Conservation (phyloP, 23 red algal genomes). For the Agarophyton chilense region DNA sequence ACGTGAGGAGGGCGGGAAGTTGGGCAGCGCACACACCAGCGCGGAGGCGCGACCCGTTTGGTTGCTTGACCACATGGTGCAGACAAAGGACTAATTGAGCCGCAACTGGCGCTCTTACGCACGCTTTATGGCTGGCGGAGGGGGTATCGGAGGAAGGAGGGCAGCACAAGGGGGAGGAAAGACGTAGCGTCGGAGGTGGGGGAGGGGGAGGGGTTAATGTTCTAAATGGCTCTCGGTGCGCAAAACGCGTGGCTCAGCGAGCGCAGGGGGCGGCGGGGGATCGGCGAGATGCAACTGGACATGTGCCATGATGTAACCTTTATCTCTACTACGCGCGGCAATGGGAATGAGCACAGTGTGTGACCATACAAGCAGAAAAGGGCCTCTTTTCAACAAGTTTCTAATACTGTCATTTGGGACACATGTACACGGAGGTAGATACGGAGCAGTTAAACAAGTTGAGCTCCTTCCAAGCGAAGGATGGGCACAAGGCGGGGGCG, state of each 20-base stretch:
- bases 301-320: too few relatives aligned
- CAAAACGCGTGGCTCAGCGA: neutral
- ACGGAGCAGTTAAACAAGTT: neutral
- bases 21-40: conserved; percentile 10
- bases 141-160: neutral
- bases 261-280: neutral
- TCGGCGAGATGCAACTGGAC: neutral
- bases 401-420: too few relatives aligned
- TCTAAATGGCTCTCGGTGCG: neutral
- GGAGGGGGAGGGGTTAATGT: neutral
- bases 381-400: neutral
- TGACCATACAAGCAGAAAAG: too few relatives aligned
- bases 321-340: too few relatives aligned
- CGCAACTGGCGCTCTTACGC: neutral
- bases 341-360: too few relatives aligned
- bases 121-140: neutral
- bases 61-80: neutral
- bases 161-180: neutral
- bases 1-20: neutral
- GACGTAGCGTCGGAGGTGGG: neutral
- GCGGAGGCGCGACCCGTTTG: neutral
- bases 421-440: too few relatives aligned
- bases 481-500: neutral
- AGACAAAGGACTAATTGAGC: neutral
- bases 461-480: neutral